Evolutionary conservation across 2,329 filamentous ascomycete genomes (phyloP).

Genomic region (Diaporthe helianthi): DNA sequence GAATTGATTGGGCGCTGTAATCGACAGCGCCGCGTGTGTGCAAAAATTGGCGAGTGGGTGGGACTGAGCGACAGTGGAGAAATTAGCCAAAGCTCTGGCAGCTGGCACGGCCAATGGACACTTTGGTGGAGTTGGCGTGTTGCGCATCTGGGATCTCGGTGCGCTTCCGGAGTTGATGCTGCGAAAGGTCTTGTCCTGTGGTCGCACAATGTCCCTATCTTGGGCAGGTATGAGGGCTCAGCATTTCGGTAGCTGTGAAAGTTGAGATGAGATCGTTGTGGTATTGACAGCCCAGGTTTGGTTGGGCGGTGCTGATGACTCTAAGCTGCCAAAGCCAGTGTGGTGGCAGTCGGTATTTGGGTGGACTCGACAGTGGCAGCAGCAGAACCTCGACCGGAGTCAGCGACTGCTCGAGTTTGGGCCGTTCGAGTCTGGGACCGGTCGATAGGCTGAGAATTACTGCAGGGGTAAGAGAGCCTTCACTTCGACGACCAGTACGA

Average conservation of each 20-base stretch:
- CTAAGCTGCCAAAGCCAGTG: not conserved
- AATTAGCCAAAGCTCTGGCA: slow-evolving; percentile 8
- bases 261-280: not conserved
- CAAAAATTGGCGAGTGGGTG: not conserved
- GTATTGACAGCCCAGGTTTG: not conserved
- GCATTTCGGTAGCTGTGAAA: not conserved
- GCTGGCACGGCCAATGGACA: slow-evolving; percentile 27
- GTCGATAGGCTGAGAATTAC: slow-evolving; percentile 33
- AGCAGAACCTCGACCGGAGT: not conserved
- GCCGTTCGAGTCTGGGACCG: slow-evolving; percentile 26
- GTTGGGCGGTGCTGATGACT: slow-evolving; percentile 5
- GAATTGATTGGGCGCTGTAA: not conserved
- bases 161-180: slow-evolving; percentile 2
- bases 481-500: not conserved
- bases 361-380: not conserved
- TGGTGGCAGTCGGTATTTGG: not conserved
- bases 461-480: not conserved
- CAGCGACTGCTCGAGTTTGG: slow-evolving; percentile 12
- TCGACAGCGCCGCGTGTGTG: slow-evolving; percentile 1
- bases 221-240: not conserved
- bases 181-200: not conserved
- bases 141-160: slow-evolving; percentile 12
- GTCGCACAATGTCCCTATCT: not conserved
- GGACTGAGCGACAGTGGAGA: slow-evolving; percentile 21
- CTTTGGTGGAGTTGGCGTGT: not conserved